A percentile compares a stretch with the other conserved stretches of the same genome.
These are phyloP conservation scores for Leccinellum albellum DNA, from an alignment of 768 basidiomycete genomes.

Conservation along the genomic window DNA sequence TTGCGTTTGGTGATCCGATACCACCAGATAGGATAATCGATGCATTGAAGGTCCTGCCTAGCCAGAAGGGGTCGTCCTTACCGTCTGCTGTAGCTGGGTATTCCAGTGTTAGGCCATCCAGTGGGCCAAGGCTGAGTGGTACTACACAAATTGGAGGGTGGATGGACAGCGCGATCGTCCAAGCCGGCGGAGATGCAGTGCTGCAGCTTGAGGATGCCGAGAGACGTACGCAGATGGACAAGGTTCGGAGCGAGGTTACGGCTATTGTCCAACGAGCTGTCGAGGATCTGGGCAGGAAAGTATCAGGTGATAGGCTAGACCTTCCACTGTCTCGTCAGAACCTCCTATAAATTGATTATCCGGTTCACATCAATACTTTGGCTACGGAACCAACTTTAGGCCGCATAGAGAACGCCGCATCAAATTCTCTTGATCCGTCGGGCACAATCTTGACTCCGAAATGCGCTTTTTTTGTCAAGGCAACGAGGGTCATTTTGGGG, in stretches of 20 bases:
- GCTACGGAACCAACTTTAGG: background rate
- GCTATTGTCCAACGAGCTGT: slow-evolving; percentile 50
- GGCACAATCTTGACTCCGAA: background rate
- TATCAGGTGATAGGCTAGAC: slow-evolving; percentile 40
- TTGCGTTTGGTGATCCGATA: slow-evolving; percentile 80
- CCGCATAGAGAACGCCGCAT: background rate
- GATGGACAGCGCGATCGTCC: slow-evolving; percentile 7
- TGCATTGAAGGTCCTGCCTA: slow-evolving; percentile 14
- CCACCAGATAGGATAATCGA: slow-evolving; percentile 36
- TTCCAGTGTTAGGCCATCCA: background rate
- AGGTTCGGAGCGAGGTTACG: slow-evolving; percentile 52
- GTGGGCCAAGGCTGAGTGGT: background rate
- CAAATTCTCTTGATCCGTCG: background rate
- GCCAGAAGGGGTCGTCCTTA: background rate
- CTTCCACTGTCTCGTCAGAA: background rate
- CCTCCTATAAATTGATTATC: background rate
- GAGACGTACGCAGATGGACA: slow-evolving; percentile 29
- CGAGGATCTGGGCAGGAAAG: slow-evolving; percentile 48
- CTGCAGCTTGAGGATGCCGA: slow-evolving; percentile 3
- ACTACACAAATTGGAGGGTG: slow-evolving; percentile 6
- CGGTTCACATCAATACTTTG: background rate
- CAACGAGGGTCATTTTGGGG: background rate
- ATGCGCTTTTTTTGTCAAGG: background rate
- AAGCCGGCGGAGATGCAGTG: slow-evolving; percentile 4
- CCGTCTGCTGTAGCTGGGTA: background rate